Base-by-base conservation (phyloP, 2,329 filamentous ascomycete genomes). In the Diaporthe eres region DNA sequence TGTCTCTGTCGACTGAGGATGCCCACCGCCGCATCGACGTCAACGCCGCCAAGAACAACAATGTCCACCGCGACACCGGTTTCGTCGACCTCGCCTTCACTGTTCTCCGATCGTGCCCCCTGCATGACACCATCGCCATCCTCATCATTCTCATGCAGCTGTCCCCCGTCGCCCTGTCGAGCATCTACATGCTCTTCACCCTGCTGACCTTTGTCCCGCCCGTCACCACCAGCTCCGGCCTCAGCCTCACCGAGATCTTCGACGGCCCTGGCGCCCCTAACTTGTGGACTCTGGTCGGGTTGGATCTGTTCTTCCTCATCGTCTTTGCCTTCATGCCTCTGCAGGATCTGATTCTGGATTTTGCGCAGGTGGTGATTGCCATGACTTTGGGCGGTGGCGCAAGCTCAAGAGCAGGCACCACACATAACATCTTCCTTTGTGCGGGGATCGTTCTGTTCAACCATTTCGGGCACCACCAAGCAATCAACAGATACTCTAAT, bases 91-190 rank as follows among this genome's bases (percentile, higher is more conserved):
- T 97, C 78, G 93, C 94, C 78, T 91, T 94, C 79, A 98, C 95
- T 74, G 96, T 98, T 80, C 91, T 98, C 83, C 92, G 92, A 81
- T 95, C 95, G 71, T 96, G 96, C 81, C 96, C 96, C 72, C 92
- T 98, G 82, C 94, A 95, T 86, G 96, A 98, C 86, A 98, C 96
- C 77, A 95, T 98, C 85, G 95, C 96, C 83, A 98, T 98, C 81
- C 92, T 98, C 84, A 98, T 98, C 85, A 94, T 98, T 81, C 91
- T 98, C 79, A 94, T 98, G 85, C 96, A 98, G 83, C 92, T 98
- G 13, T 96, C 96, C 42, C 95, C 96, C 31, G 93, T 96, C 81
- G 92, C 96, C 75, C 90, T 98, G 81, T 96, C 95, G 78, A 89
- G 95, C 83, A 95, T 98, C 81, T 97, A 98, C 85, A 93, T 95